Percentiles rank a stretch among this genome's conserved stretches.
phyloP scores from a whole-genome alignment of 1,284 basidiomycete species.

The Papiliotrema nemorosa region DNA sequence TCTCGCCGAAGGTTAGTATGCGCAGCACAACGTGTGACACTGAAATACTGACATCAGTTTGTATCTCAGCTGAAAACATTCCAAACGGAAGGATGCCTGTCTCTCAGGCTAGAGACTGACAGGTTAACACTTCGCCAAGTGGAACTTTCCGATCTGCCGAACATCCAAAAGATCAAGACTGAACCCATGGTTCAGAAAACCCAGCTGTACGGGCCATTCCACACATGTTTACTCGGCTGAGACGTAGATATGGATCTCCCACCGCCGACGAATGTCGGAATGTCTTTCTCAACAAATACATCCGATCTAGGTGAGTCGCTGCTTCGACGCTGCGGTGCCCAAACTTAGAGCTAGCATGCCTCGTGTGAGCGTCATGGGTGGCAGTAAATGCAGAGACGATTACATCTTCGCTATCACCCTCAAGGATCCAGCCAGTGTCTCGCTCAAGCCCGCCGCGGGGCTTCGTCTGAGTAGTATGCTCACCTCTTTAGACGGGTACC shows the following conservation, averaged over 20 bases:
- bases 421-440: constrained; percentile 18
- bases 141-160: constrained; percentile 28
- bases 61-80: background rate
- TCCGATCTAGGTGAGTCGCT: constrained; percentile 22
- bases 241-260: constrained; percentile 36
- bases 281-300: constrained; percentile 35
- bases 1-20: no score
- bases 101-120: constrained; percentile 28
- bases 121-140: constrained; percentile 35
- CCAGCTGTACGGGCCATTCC: constrained; percentile 30
- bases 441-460: constrained; percentile 18
- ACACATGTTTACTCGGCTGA: background rate
- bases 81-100: constrained; percentile 15
- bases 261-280: constrained; percentile 29
- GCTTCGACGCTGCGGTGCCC: background rate
- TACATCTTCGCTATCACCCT: constrained; percentile 44
- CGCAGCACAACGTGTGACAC: no score
- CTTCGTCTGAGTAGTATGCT: constrained; percentile 31
- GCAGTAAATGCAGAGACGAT: constrained; percentile 24
- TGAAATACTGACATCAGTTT: background rate
- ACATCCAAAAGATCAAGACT: constrained; percentile 41
- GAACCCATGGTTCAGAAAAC: constrained; percentile 45
- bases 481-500: constrained; percentile 32
- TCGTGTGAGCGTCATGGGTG: background rate
- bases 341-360: constrained; percentile 3